Conservation (phyloP, 2,329 filamentous ascomycete species). For the Didymosphaeria variabile region DNA sequence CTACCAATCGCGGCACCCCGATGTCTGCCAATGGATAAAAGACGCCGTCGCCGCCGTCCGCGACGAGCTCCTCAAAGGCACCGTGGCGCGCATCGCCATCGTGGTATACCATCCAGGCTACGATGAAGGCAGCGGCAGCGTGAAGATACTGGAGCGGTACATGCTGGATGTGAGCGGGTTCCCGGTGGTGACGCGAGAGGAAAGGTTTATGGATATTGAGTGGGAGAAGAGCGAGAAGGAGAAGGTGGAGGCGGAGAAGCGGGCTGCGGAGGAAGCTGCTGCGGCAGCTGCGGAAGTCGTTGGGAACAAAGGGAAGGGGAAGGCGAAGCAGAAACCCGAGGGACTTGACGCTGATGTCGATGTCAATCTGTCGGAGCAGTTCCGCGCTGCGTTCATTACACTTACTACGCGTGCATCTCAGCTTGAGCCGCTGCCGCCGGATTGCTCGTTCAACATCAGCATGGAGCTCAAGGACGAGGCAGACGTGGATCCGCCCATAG, state of each 20-base stretch:
- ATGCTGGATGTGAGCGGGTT: conserved; percentile 68
- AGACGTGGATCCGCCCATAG: conserved; percentile 56
- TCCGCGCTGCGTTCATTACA: conserved; percentile 72
- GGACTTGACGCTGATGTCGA: conserved; percentile 34
- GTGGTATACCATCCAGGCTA: conserved; percentile 61
- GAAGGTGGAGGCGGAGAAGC: conserved; percentile 8
- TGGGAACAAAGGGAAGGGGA: conserved; percentile 22
- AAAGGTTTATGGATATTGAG: conserved; percentile 63
- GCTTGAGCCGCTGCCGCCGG: conserved; percentile 66
- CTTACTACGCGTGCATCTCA: conserved; percentile 68
- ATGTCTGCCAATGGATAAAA: conserved; percentile 84
- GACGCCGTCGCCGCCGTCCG: conserved; percentile 79
- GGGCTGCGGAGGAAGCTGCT: conserved; percentile 4
- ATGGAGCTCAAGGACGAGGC: conserved; percentile 74
- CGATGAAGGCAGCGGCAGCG: conserved; percentile 29
- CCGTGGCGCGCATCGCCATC: conserved; percentile 64
- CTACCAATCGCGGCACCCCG: conserved; percentile 84
- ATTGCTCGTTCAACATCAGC: conserved; percentile 79
- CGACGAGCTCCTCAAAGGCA: conserved; percentile 69
- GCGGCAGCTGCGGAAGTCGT: neutral
- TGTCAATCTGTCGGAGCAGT: conserved; percentile 75
- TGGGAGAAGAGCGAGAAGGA: conserved; percentile 29
- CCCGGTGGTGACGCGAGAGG: conserved; percentile 57
- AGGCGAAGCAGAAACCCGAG: neutral
- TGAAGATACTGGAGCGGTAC: conserved; percentile 67